Evolutionary conservation across 768 basidiomycete species (phyloP), one percentile per base, ranked within the genome.

Genomic region (Pisolithus orientalis): DNA sequence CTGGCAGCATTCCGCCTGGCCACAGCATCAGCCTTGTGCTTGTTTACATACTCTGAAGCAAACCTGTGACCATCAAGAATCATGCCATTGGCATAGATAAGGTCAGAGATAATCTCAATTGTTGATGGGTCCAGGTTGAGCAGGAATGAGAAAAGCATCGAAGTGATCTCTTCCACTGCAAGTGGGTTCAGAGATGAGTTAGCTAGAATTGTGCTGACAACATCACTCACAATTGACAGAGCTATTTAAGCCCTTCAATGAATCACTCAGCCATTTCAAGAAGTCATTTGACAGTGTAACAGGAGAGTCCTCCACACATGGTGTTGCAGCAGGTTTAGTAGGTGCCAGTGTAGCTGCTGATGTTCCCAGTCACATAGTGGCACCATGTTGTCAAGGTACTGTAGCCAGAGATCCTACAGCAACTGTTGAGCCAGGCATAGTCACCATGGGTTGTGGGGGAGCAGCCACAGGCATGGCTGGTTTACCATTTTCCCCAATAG

Each of bases 191-290:
- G 21, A 21, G 21, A 21, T 2, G 21, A 21, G 21, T 21, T 21
- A 21, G 21, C 21, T 21, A 21, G 21, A 21, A 21, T 21, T 2
- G 21, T 21, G 21, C 21, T 2, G 21, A 21, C 21, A 21, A 21
- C 2, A 2, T 21, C 21, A 21, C 21, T 21, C 21, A 21, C 21
- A 21, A 21, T 21, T 21, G 21, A 21, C 21, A 2, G 21, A 21
- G 21, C 21, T 21, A 21, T 21, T 21, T 21, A 21, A 21, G 21
- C 21, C 21, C 21, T 21, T 21, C 21, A 99, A 70, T 2, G 90
- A 84, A 50, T 90, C 86, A 55, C 79, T 84, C 56, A 93, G 72
- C 96, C 96, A 98, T 61, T 86, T 84, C 56, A 98, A 70, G 72
- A 99, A 96, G 42, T 97, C 94, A 50, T 86, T 79, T 1, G 92